These are phyloP conservation scores for Aphanomyces cochlioides DNA, from an alignment of 352 stramenopile genomes.

Conservation along the genomic window DNA sequence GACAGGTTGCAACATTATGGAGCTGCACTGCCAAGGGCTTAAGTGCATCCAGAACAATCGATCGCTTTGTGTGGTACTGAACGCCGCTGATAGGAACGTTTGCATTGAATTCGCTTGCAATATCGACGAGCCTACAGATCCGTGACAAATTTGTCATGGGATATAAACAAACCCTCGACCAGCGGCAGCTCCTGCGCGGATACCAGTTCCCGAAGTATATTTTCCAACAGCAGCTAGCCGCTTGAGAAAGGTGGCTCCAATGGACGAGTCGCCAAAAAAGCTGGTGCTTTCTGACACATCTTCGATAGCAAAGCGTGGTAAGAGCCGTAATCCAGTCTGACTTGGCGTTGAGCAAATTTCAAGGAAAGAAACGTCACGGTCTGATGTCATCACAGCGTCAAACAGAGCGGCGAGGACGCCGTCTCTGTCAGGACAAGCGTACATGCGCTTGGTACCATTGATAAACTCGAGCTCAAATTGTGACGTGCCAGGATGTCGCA, in stretches of 20 bases:
- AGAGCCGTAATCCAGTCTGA: slow-evolving; percentile 58
- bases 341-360: slow-evolving; percentile 68
- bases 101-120: slow-evolving; percentile 86
- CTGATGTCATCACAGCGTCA: slow-evolving; percentile 63
- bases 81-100: slow-evolving; percentile 85
- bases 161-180: slow-evolving; percentile 52
- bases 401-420: slow-evolving; percentile 72
- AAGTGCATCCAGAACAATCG: slow-evolving; percentile 67
- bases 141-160: not conserved
- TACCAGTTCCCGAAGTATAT: slow-evolving; percentile 35
- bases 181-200: slow-evolving; percentile 43
- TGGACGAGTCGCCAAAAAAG: slow-evolving; percentile 79
- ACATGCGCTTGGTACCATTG: slow-evolving; percentile 55
- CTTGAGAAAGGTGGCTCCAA: slow-evolving; percentile 74
- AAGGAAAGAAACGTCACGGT: slow-evolving; percentile 64
- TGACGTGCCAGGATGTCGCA: slow-evolving; percentile 44
- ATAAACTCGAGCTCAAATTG: slow-evolving; percentile 76
- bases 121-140: slow-evolving; percentile 62
- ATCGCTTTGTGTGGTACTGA: slow-evolving; percentile 77
- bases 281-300: slow-evolving; percentile 60
- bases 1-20: slow-evolving; percentile 65
- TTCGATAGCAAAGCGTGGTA: slow-evolving; percentile 70
- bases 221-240: slow-evolving; percentile 69
- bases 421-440: slow-evolving; percentile 62
- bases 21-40: slow-evolving; percentile 76